Evolutionary conservation across 768 basidiomycete genomes (phyloP), one percentile per base, ranked within the genome.

Genomic region (Lactarius trivialis): DNA sequence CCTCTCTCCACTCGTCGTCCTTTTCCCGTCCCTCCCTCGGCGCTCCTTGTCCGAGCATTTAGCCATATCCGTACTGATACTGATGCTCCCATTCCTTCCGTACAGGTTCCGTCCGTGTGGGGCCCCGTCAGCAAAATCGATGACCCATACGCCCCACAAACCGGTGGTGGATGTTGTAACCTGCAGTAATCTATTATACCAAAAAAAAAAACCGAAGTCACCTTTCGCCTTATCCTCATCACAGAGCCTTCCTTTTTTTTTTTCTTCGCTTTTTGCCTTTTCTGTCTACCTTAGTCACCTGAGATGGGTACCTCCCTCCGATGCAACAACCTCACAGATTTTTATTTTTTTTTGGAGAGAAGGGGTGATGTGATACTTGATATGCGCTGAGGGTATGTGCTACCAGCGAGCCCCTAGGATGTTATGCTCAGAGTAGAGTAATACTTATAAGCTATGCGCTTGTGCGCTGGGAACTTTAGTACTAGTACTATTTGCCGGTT

Each of bases 91-190:
- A 4, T 43, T 39, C 62, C 48, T 55, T 60, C 37, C 57, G 32
- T 69, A 26, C 70, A 94, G 89, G 88, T 96, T 54, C 94, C 95
- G 28, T 93, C 91, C 21, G 92, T 99, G 1, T 99, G 97, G 97
- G 97, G 97, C 11, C 88, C 91, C 26, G 86, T 96, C n/a, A 85
- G 85, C 66, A 91, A 89, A 71, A 85, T 84, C 48, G 92, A 96
- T 62, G 96, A 99, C 72, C 96, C 96, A 53, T 98, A 93, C 70
- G 88, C 88, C 28, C 89, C 88, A 58, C 85, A 64, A 33, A 53
- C 53, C 1, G 58, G 58, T 8, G 59, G 55, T 43, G 60, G 60
- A n/a, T 66, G 65, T 34, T 66, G 65, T 60, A 37, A 26, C 26
- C 7, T 66, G 36, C 65, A 66, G 58, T 66, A 59, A 65, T 14